A percentile compares a stretch with the other conserved stretches of the same genome.
These are phyloP conservation scores for Primulina eburnea DNA, from an alignment of 257 asterid species.

Conservation along the genomic window DNA sequence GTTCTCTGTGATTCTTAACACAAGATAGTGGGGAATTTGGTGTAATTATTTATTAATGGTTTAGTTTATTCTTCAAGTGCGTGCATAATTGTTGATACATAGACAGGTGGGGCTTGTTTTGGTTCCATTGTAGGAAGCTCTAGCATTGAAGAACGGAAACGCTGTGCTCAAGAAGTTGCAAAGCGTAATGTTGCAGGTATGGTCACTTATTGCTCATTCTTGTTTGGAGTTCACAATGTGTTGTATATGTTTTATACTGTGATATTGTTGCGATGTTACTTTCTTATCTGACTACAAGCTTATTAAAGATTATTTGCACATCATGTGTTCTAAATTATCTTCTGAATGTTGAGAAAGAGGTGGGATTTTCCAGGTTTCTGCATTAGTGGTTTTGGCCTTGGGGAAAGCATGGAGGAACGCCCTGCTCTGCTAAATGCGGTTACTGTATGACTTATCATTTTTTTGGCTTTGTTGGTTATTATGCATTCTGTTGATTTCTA, in stretches of 20 bases:
- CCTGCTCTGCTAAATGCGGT: slow-evolving; percentile 67
- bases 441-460: slow-evolving; percentile 45
- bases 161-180: slow-evolving; percentile 79
- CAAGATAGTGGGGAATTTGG: slow-evolving; percentile 1
- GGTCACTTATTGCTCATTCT: slow-evolving; percentile 14
- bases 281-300: neutral
- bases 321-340: slow-evolving; percentile 1
- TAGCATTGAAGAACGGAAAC: slow-evolving; percentile 54
- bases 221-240: slow-evolving; percentile 1
- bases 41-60: slow-evolving; percentile 5
- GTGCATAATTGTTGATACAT: slow-evolving; percentile 21
- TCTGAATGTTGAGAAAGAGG: slow-evolving; percentile 18
- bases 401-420: slow-evolving; percentile 85
- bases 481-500: slow-evolving; percentile 2
- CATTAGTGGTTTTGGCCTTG: slow-evolving; percentile 91
- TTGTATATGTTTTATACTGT: neutral
- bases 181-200: slow-evolving; percentile 83
- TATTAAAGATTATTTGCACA: slow-evolving; percentile 5
- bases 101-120: slow-evolving; percentile 78
- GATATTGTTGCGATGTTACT: neutral
- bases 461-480: slow-evolving; percentile 8
- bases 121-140: slow-evolving; percentile 97
- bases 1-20: neutral
- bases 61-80: slow-evolving; percentile 10
- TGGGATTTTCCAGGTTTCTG: slow-evolving; percentile 60